phyloP scores from a whole-genome alignment of 1,139 yeast species.

The Fermentozyma sake region DNA sequence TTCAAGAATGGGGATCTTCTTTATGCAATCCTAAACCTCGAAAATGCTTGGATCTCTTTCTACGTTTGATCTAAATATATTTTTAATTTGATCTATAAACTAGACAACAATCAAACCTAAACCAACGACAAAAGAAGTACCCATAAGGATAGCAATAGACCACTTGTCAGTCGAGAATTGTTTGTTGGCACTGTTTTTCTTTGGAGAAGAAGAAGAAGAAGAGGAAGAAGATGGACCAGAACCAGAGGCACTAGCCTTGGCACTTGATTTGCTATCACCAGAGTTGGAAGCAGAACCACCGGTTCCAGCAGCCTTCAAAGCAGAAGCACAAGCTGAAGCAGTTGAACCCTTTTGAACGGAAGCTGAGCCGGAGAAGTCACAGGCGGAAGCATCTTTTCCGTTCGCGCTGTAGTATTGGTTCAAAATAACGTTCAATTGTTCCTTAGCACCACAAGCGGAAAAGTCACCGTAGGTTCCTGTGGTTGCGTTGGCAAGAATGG shows the following conservation, averaged over 20 bases:
- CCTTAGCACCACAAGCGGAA: constrained; percentile 40
- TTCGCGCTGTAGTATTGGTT: constrained; percentile 54
- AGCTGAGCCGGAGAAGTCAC: constrained; percentile 57
- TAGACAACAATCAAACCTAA: constrained; percentile 12
- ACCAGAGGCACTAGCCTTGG: constrained; percentile 5
- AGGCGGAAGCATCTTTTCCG: constrained; percentile 43
- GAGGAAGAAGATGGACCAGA: constrained; percentile 5
- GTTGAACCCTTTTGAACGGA: constrained; percentile 13
- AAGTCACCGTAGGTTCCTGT: constrained; percentile 25
- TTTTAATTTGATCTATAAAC: constrained; percentile 30
- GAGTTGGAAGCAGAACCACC: constrained; percentile 18
- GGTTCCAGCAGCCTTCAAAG: constrained; percentile 19
- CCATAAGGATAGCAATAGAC: constrained; percentile 19
- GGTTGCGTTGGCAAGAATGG: constrained; percentile 57
- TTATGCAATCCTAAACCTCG: too few relatives aligned
- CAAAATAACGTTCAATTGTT: constrained; percentile 58
- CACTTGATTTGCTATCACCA: constrained; percentile 11
- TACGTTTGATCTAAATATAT: not conserved
- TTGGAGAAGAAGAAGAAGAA: constrained; percentile 10
- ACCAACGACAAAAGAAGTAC: constrained; percentile 14
- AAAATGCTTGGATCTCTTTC: too few relatives aligned
- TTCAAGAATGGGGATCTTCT: too few relatives aligned
- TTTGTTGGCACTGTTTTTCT: constrained; percentile 11
- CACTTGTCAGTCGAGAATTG: constrained; percentile 13
- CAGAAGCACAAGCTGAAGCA: constrained; percentile 18